These are phyloP conservation scores for Phytopythium boreale DNA, from an alignment of 352 stramenopile genomes.

Conservation along the genomic window DNA sequence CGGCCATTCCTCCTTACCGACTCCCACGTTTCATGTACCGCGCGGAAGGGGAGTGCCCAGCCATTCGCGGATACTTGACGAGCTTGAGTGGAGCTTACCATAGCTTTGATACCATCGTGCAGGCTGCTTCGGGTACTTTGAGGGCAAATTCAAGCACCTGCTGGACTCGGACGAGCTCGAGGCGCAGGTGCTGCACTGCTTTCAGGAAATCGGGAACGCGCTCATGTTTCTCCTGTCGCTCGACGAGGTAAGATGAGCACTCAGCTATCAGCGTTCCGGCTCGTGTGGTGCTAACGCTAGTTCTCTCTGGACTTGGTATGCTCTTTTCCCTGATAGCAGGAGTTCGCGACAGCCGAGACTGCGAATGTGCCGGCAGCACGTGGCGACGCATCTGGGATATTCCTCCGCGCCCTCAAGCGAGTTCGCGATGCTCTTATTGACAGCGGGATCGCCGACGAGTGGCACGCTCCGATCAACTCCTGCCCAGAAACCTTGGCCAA, in stretches of 20 bases:
- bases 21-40: conserved; percentile 70
- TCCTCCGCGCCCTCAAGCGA: conserved; percentile 19
- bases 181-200: conserved; percentile 79
- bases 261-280: no score
- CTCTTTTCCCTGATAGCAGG: background rate
- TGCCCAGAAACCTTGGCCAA: conserved; percentile 46
- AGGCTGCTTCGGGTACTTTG: conserved; percentile 79
- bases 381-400: conserved; percentile 6
- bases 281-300: background rate
- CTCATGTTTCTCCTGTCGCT: conserved; percentile 59
- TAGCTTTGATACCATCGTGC: background rate
- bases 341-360: background rate
- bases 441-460: conserved; percentile 34
- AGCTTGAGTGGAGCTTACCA: background rate
- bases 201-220: conserved; percentile 76
- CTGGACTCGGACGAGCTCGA: conserved; percentile 79
- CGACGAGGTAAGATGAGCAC: conserved; percentile 1
- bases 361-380: background rate
- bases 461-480: conserved; percentile 26
- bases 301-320: background rate
- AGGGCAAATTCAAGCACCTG: conserved; percentile 78
- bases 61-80: background rate
- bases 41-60: conserved; percentile 33
- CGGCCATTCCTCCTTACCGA: conserved; percentile 71
- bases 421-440: conserved; percentile 28